phyloP scores from a whole-genome alignment of 495 filamentous ascomycete species.

The Lindgomyces ingoldianus region DNA sequence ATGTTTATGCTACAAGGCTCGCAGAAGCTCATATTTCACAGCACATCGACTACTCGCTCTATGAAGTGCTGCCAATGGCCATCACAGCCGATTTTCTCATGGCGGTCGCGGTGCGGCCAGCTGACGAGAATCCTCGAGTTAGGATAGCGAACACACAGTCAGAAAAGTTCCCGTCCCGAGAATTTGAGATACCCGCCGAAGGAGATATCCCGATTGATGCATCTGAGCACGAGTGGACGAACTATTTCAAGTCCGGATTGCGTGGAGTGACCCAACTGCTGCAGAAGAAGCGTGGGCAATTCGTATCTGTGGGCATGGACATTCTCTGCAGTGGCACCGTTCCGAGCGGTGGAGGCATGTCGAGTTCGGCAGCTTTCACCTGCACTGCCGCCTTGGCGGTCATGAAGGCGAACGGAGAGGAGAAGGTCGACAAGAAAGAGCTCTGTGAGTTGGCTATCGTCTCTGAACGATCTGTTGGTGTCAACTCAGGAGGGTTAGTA shows the following conservation, averaged over 20 bases:
- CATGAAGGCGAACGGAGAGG: conserved; percentile 80
- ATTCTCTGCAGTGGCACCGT: conserved; percentile 90
- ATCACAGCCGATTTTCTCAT: conserved; percentile 87
- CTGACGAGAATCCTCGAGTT: conserved; percentile 51
- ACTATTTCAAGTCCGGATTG: conserved; percentile 95
- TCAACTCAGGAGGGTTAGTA: conserved; percentile 88
- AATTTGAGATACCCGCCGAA: conserved; percentile 68
- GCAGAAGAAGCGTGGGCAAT: conserved; percentile 60
- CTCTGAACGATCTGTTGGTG: conserved; percentile 89
- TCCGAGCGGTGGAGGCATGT: conserved; percentile 86
- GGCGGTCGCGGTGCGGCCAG: conserved; percentile 67
- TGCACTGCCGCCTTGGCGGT: conserved; percentile 87
- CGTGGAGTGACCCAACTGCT: conserved; percentile 78
- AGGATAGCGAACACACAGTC: conserved; percentile 77
- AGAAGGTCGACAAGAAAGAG: conserved; percentile 80
- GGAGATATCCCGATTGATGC: conserved; percentile 48
- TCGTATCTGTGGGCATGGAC: conserved; percentile 76
- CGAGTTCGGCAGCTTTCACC: conserved; percentile 91
- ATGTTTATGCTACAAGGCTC: neutral
- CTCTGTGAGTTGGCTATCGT: conserved; percentile 89
- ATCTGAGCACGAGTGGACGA: conserved; percentile 78
- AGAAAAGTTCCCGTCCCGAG: conserved; percentile 70
- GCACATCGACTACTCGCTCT: conserved; percentile 98
- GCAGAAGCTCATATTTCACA: conserved; percentile 23
- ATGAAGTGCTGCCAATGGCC: conserved; percentile 93